Base-by-base conservation (phyloP, 495 filamentous ascomycete genomes). In the Lindgomyces ingoldianus region DNA sequence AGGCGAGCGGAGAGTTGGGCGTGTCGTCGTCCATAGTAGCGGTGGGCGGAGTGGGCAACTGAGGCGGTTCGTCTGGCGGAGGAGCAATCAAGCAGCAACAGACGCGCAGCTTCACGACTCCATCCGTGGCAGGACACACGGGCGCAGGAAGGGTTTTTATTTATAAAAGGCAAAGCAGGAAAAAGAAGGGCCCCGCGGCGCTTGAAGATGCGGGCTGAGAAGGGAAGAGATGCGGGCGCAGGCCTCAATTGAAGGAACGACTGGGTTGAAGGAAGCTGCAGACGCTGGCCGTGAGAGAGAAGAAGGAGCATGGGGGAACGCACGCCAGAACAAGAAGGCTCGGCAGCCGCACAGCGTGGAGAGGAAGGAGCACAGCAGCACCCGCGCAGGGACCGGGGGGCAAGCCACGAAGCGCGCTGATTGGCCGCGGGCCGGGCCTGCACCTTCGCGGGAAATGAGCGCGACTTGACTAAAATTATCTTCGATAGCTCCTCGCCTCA, bases 241-340 rank as follows among this genome's bases (percentile, higher is more conserved):
- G 63, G 64, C 44, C 46, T 47, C 58, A 63, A 29, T 47, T 58
- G 52, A 68, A 68, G 36, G 65, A 68, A 53, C 54, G 65, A 68
- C 65, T 68, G 60, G 66, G 66, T 69, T 59, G 14, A 14, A 64
- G 54, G 60, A 30, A 63, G 53, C 60, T 57, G 53, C 59, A 60
- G 60, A 62, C 59, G 12, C 57, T 62, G 55, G 57, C 64, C 41
- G 63, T 65, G 63, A 29, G 57, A 62, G 53, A 60, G 55, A 60
- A 49, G 60, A 65, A 65, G 53, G 48, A 30, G 56, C 62, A 58
- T 60, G 55, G 55, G 62, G 48, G 62, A 22, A 45, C 14, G 21
- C 47, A 36, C 24, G 33, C 29, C 21, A 22, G 42, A 25, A 6
- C 54, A 26, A 57, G 21, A 29, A 48, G 50, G 27, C 45, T 41